Evolutionary conservation across 2,329 filamentous ascomycete species (phyloP).

Genomic region (Colletotrichum shisoi): DNA sequence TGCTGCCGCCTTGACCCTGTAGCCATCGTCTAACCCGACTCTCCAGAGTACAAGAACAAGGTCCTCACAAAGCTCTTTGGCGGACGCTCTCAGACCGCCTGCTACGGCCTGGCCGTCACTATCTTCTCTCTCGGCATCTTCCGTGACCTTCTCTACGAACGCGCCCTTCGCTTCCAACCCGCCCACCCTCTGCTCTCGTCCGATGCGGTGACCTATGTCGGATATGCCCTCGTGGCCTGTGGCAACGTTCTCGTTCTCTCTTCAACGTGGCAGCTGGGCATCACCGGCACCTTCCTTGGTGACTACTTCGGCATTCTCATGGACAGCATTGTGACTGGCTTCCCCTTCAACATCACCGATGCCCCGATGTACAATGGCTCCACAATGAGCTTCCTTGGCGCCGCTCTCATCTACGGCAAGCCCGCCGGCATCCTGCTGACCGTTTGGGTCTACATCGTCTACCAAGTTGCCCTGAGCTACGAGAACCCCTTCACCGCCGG

Average conservation of each 20-base stretch:
- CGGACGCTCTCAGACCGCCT: constrained; percentile 78
- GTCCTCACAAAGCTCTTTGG: constrained; percentile 86
- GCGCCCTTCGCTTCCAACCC: constrained; percentile 78
- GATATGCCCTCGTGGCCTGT: constrained; percentile 72
- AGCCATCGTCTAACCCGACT: constrained; percentile 24
- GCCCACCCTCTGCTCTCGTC: constrained; percentile 75
- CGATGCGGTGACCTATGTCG: constrained; percentile 66
- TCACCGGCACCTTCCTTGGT: constrained; percentile 95
- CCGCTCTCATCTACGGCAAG: constrained; percentile 83
- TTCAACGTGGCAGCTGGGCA: constrained; percentile 89
- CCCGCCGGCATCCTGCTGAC: constrained; percentile 85
- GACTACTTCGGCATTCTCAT: constrained; percentile 99
- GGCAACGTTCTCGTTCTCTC: constrained; percentile 88
- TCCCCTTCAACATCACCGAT: constrained; percentile 91
- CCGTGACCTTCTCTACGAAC: constrained; percentile 87
- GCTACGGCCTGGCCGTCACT: constrained; percentile 85
- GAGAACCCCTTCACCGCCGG: constrained; percentile 94
- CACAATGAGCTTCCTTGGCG: constrained; percentile 89
- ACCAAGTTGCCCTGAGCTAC: constrained; percentile 80
- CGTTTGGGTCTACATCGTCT: constrained; percentile 76
- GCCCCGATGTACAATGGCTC: constrained; percentile 98
- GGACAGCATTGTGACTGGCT: constrained; percentile 92
- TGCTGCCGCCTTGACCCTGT: constrained; percentile 17
- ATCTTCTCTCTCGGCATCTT: constrained; percentile 94
- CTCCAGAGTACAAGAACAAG: constrained; percentile 87